Evolutionary conservation across 768 basidiomycete species (phyloP).

Genomic region (Mycena sanguinolenta): DNA sequence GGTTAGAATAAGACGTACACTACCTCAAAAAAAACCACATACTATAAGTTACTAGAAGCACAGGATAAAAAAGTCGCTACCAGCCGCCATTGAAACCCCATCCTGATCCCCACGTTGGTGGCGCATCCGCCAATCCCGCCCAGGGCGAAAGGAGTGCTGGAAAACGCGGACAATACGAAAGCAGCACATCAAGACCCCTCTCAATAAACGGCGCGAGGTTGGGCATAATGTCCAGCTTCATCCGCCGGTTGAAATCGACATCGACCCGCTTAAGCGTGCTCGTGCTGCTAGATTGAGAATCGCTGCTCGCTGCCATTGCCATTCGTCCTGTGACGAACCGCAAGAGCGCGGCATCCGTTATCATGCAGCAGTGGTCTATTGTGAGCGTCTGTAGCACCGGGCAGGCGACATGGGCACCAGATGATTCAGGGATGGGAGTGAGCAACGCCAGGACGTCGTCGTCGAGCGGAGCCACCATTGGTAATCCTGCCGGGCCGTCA

Average conservation of each 20-base stretch:
- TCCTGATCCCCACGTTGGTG: background rate
- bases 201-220: background rate
- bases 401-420: background rate
- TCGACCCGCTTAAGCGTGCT: background rate
- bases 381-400: background rate
- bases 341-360: slow-evolving; percentile 4
- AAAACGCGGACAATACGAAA: background rate
- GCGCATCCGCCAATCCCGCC: background rate
- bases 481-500: background rate
- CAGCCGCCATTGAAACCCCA: no score
- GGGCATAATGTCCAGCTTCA: background rate
- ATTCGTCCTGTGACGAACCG: slow-evolving; percentile 2
- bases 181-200: background rate
- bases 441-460: background rate
- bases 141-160: background rate
- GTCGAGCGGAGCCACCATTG: background rate
- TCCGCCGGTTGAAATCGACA: background rate
- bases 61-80: no score
- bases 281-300: background rate
- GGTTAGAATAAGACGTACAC: no score
- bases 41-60: no score
- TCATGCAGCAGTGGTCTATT: background rate
- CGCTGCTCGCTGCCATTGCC: background rate
- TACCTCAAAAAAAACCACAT: no score
- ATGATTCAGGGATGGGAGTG: background rate